Evolutionary conservation across 2,329 filamentous ascomycete genomes (phyloP).

Genomic region (Aureobasidium lini): DNA sequence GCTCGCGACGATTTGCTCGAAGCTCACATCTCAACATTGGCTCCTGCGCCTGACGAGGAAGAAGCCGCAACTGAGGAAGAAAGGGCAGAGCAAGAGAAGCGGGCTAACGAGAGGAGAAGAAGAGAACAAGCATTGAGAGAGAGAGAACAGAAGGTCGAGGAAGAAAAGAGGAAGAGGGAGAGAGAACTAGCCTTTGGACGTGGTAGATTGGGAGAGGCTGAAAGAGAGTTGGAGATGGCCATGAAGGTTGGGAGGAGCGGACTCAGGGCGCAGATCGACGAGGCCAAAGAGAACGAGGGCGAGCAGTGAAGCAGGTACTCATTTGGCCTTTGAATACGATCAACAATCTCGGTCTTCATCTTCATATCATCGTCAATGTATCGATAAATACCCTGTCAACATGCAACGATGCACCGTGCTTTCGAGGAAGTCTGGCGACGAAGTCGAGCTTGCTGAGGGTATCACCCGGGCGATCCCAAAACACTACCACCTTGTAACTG

Average conservation of each 20-base stretch:
- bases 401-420: too few species aligned
- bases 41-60: conserved; percentile 46
- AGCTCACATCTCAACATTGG: conserved; percentile 58
- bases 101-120: conserved; percentile 38
- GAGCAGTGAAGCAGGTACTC: not conserved
- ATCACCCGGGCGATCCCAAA: too few species aligned
- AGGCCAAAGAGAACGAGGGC: not conserved
- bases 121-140: conserved; percentile 62
- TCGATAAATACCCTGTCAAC: too few species aligned
- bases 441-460: too few species aligned
- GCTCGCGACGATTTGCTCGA: conserved; percentile 59
- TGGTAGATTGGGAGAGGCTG: conserved; percentile 57
- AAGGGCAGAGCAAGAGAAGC: conserved; percentile 47
- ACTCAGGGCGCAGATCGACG: conserved; percentile 52
- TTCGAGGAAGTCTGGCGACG: too few species aligned
- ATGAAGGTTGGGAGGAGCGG: conserved; percentile 63
- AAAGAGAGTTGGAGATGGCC: conserved; percentile 59
- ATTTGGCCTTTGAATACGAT: not conserved
- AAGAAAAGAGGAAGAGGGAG: conserved; percentile 20
- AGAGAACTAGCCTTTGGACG: conserved; percentile 20
- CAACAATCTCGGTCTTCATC: not conserved
- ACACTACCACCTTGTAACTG: too few species aligned
- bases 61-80: conserved; percentile 26
- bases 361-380: too few species aligned
- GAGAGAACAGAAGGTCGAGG: conserved; percentile 39